Evolutionary conservation across 2,329 filamentous ascomycete species (phyloP).

Genomic region (Pestalotiopsis sp.): DNA sequence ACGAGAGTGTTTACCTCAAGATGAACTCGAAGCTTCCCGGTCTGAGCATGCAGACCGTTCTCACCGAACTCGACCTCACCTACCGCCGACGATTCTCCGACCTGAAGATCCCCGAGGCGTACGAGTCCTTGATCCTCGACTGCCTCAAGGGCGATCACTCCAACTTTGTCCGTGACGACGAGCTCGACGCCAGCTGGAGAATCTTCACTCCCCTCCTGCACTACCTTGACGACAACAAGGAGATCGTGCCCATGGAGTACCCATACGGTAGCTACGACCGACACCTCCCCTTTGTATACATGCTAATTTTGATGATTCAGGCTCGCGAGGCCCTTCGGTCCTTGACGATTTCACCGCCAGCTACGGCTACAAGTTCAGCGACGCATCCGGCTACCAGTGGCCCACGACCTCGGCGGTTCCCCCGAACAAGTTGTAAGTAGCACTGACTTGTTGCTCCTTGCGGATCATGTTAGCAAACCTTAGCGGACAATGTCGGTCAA

Average conservation of each 20-base stretch:
- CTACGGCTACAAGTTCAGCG: slow-evolving; percentile 98
- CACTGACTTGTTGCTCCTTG: slow-evolving; percentile 21
- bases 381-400: slow-evolving; percentile 95
- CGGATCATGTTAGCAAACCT: slow-evolving; percentile 26
- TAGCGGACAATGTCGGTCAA: not conserved
- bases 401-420: slow-evolving; percentile 70
- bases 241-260: slow-evolving; percentile 99
- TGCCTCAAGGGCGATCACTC: slow-evolving; percentile 98
- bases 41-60: slow-evolving; percentile 98
- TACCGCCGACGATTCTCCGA: slow-evolving; percentile 98
- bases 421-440: slow-evolving; percentile 79
- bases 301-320: slow-evolving; percentile 45
- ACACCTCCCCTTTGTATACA: slow-evolving; percentile 12
- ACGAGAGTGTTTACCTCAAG: slow-evolving; percentile 99
- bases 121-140: slow-evolving; percentile 96
- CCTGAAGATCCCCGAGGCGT: slow-evolving; percentile 98
- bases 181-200: slow-evolving; percentile 96
- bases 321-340: slow-evolving; percentile 93
- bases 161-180: slow-evolving; percentile 97
- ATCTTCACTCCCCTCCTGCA: slow-evolving; percentile 97
- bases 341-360: slow-evolving; percentile 97
- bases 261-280: slow-evolving; percentile 68
- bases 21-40: slow-evolving; percentile 99
- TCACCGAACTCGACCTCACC: slow-evolving; percentile 96
- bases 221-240: slow-evolving; percentile 98